A percentile compares a stretch with the other conserved stretches of the same genome.
These are phyloP conservation scores for Talaromyces sp. DNA, from an alignment of 2,329 filamentous ascomycete genomes.

Conservation along the genomic window DNA sequence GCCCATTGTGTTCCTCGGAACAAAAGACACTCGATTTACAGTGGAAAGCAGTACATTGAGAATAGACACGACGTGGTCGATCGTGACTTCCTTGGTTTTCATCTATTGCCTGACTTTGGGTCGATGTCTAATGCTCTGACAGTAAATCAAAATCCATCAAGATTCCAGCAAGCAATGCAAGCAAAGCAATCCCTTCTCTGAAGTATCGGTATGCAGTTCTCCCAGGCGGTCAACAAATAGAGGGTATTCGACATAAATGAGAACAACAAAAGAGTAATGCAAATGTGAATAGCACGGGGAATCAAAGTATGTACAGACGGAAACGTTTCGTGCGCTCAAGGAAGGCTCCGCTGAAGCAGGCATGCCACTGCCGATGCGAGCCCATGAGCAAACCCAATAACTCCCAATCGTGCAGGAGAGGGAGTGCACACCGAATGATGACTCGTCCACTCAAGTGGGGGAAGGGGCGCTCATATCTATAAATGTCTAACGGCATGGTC, in stretches of 20 bases:
- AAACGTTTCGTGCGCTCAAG: not conserved
- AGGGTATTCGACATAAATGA: slow-evolving; percentile 11
- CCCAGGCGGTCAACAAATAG: not conserved
- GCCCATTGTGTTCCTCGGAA: not conserved
- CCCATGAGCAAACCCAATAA: not conserved
- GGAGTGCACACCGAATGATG: not conserved
- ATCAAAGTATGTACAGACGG: slow-evolving; percentile 11
- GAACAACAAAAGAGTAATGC: not conserved
- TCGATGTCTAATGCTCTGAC: not conserved
- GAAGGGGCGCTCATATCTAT: not conserved
- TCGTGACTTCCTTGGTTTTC: not conserved
- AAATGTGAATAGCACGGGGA: not conserved
- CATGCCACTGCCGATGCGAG: not conserved
- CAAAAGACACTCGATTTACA: too few relatives aligned
- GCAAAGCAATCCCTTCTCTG: slow-evolving; percentile 5
- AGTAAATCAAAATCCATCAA: not conserved
- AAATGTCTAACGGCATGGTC: not conserved
- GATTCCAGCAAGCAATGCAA: not conserved
- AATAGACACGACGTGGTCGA: not conserved
- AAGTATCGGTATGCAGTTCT: not conserved
- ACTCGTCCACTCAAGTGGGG: not conserved
- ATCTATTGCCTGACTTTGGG: not conserved
- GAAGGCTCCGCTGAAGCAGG: not conserved
- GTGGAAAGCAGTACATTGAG: not conserved
- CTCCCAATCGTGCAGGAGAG: not conserved